phyloP scores from a whole-genome alignment of 2,329 filamentous ascomycete species.

The Talaromyces sp. region DNA sequence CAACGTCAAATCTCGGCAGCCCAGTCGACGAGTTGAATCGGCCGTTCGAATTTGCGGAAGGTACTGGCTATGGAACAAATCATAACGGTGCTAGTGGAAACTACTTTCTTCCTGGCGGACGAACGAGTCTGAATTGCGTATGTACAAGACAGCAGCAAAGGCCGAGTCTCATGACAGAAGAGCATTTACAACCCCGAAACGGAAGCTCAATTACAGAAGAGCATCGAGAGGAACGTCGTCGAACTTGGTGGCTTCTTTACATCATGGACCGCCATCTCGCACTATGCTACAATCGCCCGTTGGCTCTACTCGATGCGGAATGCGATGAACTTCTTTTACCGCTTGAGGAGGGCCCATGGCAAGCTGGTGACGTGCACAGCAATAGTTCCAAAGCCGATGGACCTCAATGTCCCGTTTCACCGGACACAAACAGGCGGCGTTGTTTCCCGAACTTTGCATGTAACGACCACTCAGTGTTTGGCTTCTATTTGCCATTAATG shows the following conservation, averaged over 20 bases:
- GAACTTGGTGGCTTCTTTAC: conserved; percentile 93
- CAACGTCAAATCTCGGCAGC: conserved; percentile 29
- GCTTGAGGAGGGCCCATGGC: conserved; percentile 84
- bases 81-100: conserved; percentile 30
- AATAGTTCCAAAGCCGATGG: conserved; percentile 44
- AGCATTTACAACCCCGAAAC: conserved; percentile 77
- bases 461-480: conserved; percentile 82
- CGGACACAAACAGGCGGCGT: conserved; percentile 46
- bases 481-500: conserved; percentile 92
- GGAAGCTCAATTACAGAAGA: conserved; percentile 55
- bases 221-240: conserved; percentile 80
- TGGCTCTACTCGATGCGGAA: conserved; percentile 83
- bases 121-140: conserved; percentile 35
- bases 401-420: conserved; percentile 33
- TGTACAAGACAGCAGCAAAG: conserved; percentile 29
- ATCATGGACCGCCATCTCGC: conserved; percentile 87
- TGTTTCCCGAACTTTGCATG: conserved; percentile 80
- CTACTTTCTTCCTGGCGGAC: conserved; percentile 36
- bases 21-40: conserved; percentile 30
- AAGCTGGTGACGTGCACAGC: conserved; percentile 71
- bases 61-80: conserved; percentile 43
- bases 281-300: conserved; percentile 84
- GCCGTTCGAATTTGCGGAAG: conserved; percentile 32
- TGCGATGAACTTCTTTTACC: conserved; percentile 79
- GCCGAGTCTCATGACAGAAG: conserved; percentile 58